These are phyloP conservation scores for Plasmodium chabaudi DNA, from an alignment of 169 alveolate species.

Conservation along the genomic window DNA sequence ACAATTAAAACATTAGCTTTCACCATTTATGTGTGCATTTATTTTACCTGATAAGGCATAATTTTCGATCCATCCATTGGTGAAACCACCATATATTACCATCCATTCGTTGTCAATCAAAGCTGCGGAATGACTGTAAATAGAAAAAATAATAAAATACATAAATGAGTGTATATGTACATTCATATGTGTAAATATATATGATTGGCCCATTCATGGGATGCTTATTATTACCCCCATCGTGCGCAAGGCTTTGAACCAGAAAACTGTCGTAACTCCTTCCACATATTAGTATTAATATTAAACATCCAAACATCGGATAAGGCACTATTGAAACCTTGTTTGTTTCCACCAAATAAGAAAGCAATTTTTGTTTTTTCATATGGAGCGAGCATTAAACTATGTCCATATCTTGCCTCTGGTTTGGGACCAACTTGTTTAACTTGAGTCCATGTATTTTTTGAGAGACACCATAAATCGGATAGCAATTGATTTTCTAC, in stretches of 20 bases:
- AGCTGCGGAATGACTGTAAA: constrained; percentile 57
- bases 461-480: constrained; percentile 61
- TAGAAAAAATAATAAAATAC: constrained; percentile 6
- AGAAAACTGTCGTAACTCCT: constrained; percentile 8
- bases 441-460: constrained; percentile 36
- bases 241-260: constrained; percentile 74
- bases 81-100: constrained; percentile 73
- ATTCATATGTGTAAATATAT: constrained; percentile 19
- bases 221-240: constrained; percentile 60
- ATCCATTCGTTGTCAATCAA: constrained; percentile 75
- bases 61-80: constrained; percentile 75
- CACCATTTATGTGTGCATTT: background rate
- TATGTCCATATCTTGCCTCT: constrained; percentile 66
- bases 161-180: constrained; percentile 22
- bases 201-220: background rate
- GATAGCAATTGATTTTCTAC: constrained; percentile 4
- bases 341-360: constrained; percentile 74
- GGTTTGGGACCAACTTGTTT: constrained; percentile 8
- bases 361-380: constrained; percentile 38
- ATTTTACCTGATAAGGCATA: constrained; percentile 71
- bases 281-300: constrained; percentile 44
- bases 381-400: constrained; percentile 28
- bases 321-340: constrained; percentile 63
- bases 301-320: constrained; percentile 64
- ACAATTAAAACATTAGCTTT: background rate